Evolutionary conservation across 2,329 filamentous ascomycete species (phyloP).

Genomic region (Penicillium occitanis): DNA sequence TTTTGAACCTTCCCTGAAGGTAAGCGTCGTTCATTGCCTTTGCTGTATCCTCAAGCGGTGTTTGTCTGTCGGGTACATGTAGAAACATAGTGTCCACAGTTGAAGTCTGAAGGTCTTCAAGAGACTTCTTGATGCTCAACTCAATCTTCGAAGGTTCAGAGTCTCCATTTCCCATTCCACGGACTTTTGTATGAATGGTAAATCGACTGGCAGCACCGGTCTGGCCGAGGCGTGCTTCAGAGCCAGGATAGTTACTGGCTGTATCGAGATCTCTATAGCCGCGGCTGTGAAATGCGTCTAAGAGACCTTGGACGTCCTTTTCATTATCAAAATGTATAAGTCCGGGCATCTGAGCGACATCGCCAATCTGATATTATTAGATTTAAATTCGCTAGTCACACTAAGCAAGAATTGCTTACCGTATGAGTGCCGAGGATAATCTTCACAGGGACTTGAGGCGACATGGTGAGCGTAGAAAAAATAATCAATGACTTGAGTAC

Average conservation of each 20-base stretch:
- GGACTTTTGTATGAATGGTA: conserved; percentile 9
- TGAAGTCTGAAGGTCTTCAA: background rate
- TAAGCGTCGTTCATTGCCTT: conserved; percentile 11
- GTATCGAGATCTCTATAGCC: conserved; percentile 7
- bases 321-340: background rate
- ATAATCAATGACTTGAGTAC: background rate
- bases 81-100: conserved; percentile 13
- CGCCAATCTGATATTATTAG: background rate
- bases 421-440: conserved; percentile 11
- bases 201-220: background rate
- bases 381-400: background rate
- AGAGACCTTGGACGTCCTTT: background rate
- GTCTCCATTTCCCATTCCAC: background rate
- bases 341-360: background rate
- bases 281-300: background rate
- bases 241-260: conserved; percentile 7
- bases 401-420: background rate
- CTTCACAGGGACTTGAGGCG: conserved; percentile 3
- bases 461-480: background rate
- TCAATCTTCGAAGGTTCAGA: background rate
- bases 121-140: background rate
- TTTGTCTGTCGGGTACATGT: background rate
- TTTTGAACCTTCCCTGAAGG: conserved; percentile 4
- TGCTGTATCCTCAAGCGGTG: background rate
- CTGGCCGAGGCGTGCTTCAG: background rate